These are phyloP conservation scores for Lipomyces anomalus DNA, from an alignment of 805 yeast genomes.

Conservation along the genomic window DNA sequence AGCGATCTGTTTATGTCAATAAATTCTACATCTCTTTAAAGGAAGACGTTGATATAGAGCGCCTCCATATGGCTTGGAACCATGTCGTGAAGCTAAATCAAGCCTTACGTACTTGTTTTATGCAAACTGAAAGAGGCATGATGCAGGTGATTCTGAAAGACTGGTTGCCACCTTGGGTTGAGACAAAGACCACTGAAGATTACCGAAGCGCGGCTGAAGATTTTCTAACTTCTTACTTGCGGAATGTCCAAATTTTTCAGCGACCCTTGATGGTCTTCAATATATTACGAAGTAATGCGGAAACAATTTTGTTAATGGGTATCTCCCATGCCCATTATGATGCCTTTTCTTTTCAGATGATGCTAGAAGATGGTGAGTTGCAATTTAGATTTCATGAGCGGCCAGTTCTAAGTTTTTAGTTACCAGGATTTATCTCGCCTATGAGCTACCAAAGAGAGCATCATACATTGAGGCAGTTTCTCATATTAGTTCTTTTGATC, in stretches of 20 bases:
- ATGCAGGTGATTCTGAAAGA: conserved; percentile 20
- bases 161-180: conserved; percentile 19
- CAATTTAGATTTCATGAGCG: too few relatives aligned
- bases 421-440: conserved; percentile 6
- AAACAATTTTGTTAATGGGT: conserved; percentile 3
- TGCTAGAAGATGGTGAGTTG: conserved; percentile 18
- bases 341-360: conserved; percentile 19
- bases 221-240: conserved; percentile 8
- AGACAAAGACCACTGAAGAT: neutral
- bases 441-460: conserved; percentile 13
- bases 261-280: conserved; percentile 15
- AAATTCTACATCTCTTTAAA: conserved; percentile 11
- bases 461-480: conserved; percentile 15
- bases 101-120: conserved; percentile 19
- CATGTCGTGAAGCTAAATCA: conserved; percentile 6
- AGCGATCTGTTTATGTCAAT: conserved; percentile 17
- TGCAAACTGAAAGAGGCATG: conserved; percentile 17
- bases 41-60: conserved; percentile 9
- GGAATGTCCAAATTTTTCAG: conserved; percentile 5
- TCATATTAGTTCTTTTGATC: neutral
- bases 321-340: conserved; percentile 28
- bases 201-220: neutral
- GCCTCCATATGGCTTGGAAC: conserved; percentile 10
- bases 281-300: neutral
- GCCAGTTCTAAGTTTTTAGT: conserved; percentile 8